These are phyloP conservation scores for Xerocomellus dryophilus DNA, from an alignment of 768 basidiomycete species.

Conservation along the genomic window DNA sequence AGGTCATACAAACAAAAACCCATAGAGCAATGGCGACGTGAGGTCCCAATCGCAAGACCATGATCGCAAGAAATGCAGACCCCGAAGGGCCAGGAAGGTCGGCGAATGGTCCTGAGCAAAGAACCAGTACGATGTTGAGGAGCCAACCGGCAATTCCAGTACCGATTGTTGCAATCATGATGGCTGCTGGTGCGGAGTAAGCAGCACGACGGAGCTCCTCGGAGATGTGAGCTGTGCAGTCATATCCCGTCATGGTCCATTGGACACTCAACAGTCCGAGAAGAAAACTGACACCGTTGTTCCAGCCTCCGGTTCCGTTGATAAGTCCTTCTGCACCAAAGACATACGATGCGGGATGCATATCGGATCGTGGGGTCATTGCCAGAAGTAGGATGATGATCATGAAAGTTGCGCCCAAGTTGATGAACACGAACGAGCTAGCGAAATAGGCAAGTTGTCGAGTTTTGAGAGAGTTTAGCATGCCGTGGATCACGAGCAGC, in stretches of 20 bases:
- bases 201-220: conserved; percentile 56
- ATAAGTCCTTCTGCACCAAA: conserved; percentile 44
- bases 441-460: conserved; percentile 34
- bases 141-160: conserved; percentile 57
- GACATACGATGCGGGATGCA: conserved; percentile 57
- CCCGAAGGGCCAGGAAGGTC: conserved; percentile 52
- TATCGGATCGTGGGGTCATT: conserved; percentile 45
- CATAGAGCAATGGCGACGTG: conserved; percentile 51
- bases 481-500: conserved; percentile 41
- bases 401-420: conserved; percentile 40
- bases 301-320: conserved; percentile 44
- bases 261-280: conserved; percentile 47
- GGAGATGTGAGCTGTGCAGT: conserved; percentile 25
- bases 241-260: conserved; percentile 42
- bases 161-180: conserved; percentile 44
- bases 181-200: conserved; percentile 43
- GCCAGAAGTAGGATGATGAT: conserved; percentile 44
- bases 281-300: conserved; percentile 42
- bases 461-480: conserved; percentile 44
- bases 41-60: conserved; percentile 52
- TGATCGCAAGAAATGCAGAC: conserved; percentile 56
- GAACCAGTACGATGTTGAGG: conserved; percentile 59
- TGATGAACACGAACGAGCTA: conserved; percentile 43
- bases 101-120: conserved; percentile 52
- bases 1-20: conserved; percentile 60